These are phyloP conservation scores for Tagetes erecta DNA, from an alignment of 129 eudicot genomes.

Conservation along the genomic window DNA sequence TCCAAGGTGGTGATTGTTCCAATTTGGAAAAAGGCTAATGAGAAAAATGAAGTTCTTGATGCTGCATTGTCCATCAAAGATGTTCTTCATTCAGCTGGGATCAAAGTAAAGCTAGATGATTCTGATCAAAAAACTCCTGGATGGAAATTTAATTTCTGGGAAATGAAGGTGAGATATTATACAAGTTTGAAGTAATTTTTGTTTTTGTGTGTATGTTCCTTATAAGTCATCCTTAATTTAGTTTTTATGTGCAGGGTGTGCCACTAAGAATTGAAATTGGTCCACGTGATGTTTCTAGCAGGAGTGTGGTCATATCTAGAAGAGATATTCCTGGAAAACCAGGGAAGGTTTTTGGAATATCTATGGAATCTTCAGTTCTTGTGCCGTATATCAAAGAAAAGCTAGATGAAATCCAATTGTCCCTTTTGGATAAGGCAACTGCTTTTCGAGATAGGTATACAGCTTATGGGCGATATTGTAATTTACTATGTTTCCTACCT, in stretches of 20 bases:
- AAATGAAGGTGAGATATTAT: constrained; percentile 76
- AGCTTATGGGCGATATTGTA: not conserved
- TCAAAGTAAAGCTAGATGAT: constrained; percentile 83
- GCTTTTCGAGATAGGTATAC: constrained; percentile 83
- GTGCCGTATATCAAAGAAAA: constrained; percentile 59
- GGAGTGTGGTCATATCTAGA: constrained; percentile 78
- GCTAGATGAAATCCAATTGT: constrained; percentile 75
- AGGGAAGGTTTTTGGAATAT: constrained; percentile 90
- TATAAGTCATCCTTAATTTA: not conserved
- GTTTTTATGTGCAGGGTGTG: constrained; percentile 56
- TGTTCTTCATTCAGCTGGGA: constrained; percentile 68
- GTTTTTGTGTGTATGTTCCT: not conserved
- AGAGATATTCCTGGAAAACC: constrained; percentile 97
- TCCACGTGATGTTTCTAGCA: constrained; percentile 84
- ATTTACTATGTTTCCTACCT: constrained; percentile 6
- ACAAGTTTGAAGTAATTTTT: constrained; percentile 4
- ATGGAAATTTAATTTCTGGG: constrained; percentile 97
- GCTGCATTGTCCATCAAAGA: constrained; percentile 73
- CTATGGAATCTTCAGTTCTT: constrained; percentile 77
- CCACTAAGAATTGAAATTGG: constrained; percentile 91
- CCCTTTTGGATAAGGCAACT: constrained; percentile 67
- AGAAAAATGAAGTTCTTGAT: constrained; percentile 66
- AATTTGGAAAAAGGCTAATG: constrained; percentile 86
- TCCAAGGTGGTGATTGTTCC: constrained; percentile 86
- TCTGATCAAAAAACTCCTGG: constrained; percentile 98